phyloP scores from a whole-genome alignment of 352 stramenopile genomes.

The Pythium apleroticum region DNA sequence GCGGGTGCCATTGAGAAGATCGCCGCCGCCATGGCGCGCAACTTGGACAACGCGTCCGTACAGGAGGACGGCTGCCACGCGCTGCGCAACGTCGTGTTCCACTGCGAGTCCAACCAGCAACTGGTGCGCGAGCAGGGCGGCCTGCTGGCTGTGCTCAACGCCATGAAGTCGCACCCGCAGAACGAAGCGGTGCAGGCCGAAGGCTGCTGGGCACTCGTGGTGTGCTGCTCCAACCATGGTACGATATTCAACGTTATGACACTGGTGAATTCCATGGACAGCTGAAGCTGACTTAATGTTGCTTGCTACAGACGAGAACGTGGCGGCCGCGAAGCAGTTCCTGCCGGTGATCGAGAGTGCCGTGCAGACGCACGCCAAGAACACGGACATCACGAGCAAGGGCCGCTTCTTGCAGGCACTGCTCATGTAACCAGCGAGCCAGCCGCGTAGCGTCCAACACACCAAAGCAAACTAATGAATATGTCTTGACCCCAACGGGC shows the following conservation, averaged over 20 bases:
- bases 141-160: constrained; percentile 57
- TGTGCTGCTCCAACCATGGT: constrained; percentile 83
- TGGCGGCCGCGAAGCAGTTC: constrained; percentile 45
- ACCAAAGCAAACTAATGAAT: neutral
- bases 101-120: constrained; percentile 65
- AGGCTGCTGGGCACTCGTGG: constrained; percentile 71
- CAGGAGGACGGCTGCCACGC: constrained; percentile 74
- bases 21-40: constrained; percentile 63
- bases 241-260: neutral
- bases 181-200: constrained; percentile 72
- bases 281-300: neutral
- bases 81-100: constrained; percentile 74
- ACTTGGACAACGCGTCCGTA: constrained; percentile 57
- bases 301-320: constrained; percentile 53
- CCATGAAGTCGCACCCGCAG: constrained; percentile 60
- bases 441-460: neutral
- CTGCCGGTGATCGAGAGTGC: constrained; percentile 46
- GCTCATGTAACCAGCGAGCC: constrained; percentile 22
- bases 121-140: constrained; percentile 61
- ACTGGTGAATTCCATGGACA: too few relatives aligned
- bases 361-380: constrained; percentile 41
- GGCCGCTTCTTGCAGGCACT: constrained; percentile 60
- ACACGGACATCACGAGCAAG: constrained; percentile 68
- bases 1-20: constrained; percentile 59
- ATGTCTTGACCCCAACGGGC: neutral